Evolutionary conservation across 768 basidiomycete genomes (phyloP), one percentile per base, ranked within the genome.

Genomic region (Glaciozyma antarctica): DNA sequence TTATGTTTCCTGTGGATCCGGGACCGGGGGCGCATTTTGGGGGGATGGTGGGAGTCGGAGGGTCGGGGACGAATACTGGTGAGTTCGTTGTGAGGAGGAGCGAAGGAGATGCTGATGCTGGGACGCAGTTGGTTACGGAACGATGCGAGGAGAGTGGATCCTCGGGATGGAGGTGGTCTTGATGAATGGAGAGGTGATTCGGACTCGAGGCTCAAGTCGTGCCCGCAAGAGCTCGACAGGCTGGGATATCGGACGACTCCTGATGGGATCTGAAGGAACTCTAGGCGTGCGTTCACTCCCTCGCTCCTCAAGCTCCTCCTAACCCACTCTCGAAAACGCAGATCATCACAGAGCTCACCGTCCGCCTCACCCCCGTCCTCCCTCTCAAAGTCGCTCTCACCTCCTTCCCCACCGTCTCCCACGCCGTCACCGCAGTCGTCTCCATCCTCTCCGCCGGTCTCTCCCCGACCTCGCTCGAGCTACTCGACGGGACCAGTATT

Each of bases 351-450:
- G 87, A 90, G 79, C 86, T 87, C 82, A 95, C 91, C 0, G 77
- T 95, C 28, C 82, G 89, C 34, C 82, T 95, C 6, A 83, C 89
- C 2, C 91, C 92, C 12, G 72, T 85, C 1, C 71, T 93, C 5
- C 90, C 90, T 0, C 88, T 88, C 5, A 85, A 84, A 67, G 90
- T 93, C 44, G 90, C 89, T 0, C 86, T 95, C 77, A 88, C 86
- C 15, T 87, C 88, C 64, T 97, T 97, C 78, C 84, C 85, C 0
- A 80, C 84, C 64, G 88, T 93, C 13, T 81, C 85, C 61, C 78
- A 81, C 51, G 93, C 93, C 0, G 86, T 88, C 3, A 80, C 79
- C 52, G 89, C 90, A 1, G 91, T 91, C 9, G 83, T 86, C 66
- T 88, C 90, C 74, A 86, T 93, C 34, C 78, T 89, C 21, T 81